Percentiles rank a stretch among this genome's conserved stretches.
phyloP scores from a whole-genome alignment of 306 rosid genomes.

The Crotalaria pallida region DNA sequence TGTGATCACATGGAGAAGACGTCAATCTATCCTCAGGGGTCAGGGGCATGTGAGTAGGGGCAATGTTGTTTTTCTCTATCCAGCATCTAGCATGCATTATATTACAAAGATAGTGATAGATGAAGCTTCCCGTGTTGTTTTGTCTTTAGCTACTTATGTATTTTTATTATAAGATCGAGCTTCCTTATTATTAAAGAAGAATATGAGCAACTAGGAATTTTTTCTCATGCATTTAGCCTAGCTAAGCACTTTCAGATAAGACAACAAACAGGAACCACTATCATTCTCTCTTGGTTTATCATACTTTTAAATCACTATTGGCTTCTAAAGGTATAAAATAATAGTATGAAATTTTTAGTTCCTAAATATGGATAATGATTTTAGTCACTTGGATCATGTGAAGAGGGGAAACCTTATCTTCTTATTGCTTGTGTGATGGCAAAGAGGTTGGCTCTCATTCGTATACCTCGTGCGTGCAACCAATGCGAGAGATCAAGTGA shows the following conservation, averaged over 20 bases:
- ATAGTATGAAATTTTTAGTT: not conserved
- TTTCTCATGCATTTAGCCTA: slow-evolving; percentile 11
- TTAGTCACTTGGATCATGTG: slow-evolving; percentile 1
- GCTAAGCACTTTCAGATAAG: slow-evolving; percentile 1
- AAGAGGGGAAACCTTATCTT: not conserved
- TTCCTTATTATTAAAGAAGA: slow-evolving; percentile 2
- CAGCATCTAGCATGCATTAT: slow-evolving; percentile 10
- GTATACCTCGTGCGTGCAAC: not conserved
- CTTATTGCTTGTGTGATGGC: slow-evolving; percentile 2
- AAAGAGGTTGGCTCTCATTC: slow-evolving; percentile 4
- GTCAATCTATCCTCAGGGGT: slow-evolving; percentile 4
- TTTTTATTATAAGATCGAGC: not conserved
- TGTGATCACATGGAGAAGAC: slow-evolving; percentile 46
- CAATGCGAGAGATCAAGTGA: not conserved
- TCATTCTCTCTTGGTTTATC: not conserved
- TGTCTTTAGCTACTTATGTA: slow-evolving; percentile 31
- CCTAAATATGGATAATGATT: not conserved
- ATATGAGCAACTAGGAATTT: not conserved
- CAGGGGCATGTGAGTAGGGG: slow-evolving; percentile 43
- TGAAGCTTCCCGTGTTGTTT: slow-evolving; percentile 41
- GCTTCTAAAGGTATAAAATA: slow-evolving; percentile 5
- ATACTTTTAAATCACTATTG: not conserved
- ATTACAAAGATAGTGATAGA: slow-evolving; percentile 46
- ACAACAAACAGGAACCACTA: slow-evolving; percentile 15
- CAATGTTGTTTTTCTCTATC: slow-evolving; percentile 21